phyloP scores from a whole-genome alignment of 768 basidiomycete genomes.

The Dentipellis fragilis region DNA sequence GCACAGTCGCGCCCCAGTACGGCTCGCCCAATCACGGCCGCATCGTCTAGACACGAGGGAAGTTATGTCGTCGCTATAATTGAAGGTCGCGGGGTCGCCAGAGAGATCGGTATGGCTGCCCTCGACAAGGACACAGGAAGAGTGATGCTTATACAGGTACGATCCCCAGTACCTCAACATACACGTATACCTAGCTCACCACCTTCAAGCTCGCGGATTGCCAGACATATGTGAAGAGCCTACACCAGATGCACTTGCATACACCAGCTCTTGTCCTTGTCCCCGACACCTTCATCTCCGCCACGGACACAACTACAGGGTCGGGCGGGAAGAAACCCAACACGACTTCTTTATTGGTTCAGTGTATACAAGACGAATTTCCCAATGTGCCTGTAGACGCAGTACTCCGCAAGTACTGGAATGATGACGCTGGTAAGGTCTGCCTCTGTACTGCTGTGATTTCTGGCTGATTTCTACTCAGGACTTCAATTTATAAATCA shows the following conservation, averaged over 20 bases:
- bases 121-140: conserved; percentile 72
- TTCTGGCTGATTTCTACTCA: conserved; percentile 17
- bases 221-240: conserved; percentile 80
- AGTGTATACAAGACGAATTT: conserved; percentile 68
- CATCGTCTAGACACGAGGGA: conserved; percentile 46
- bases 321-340: conserved; percentile 33
- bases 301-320: conserved; percentile 37
- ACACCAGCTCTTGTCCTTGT: conserved; percentile 63
- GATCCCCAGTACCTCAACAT: neutral
- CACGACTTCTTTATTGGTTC: conserved; percentile 54
- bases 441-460: neutral
- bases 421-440: conserved; percentile 58
- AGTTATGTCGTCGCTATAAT: conserved; percentile 60
- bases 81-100: conserved; percentile 68
- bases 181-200: neutral
- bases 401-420: conserved; percentile 77
- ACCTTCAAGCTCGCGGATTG: conserved; percentile 64
- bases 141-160: conserved; percentile 70
- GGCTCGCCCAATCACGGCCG: conserved; percentile 57
- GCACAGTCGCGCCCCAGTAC: conserved; percentile 42
- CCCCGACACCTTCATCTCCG: conserved; percentile 70
- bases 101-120: conserved; percentile 83
- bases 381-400: conserved; percentile 57
- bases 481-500: conserved; percentile 75
- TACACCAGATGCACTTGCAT: conserved; percentile 79